phyloP scores from a whole-genome alignment of 495 filamentous ascomycete genomes.

The Aspergillus kassunensis region DNA sequence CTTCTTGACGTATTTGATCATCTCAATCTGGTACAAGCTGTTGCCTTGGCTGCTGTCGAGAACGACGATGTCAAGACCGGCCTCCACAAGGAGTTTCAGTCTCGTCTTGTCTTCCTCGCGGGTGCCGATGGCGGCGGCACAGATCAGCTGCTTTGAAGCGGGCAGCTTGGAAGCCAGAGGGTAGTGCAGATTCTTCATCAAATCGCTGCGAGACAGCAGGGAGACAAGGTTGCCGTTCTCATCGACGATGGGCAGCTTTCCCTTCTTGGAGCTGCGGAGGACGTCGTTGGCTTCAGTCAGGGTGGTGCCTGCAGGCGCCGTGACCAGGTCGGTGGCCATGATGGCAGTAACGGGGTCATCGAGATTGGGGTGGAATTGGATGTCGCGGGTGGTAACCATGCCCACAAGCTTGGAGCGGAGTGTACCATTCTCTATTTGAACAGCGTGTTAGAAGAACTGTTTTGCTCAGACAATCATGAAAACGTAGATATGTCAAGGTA shows the following conservation, averaged over 20 bases:
- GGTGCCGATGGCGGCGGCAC: slow-evolving; percentile 91
- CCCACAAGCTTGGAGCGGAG: slow-evolving; percentile 92
- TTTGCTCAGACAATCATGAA: slow-evolving; percentile 22
- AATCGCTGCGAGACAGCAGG: slow-evolving; percentile 91
- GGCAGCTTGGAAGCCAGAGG: slow-evolving; percentile 95
- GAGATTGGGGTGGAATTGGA: slow-evolving; percentile 79
- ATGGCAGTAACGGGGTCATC: slow-evolving; percentile 75
- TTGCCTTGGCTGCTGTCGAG: slow-evolving; percentile 96
- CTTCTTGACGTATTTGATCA: slow-evolving; percentile 93
- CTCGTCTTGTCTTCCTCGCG: slow-evolving; percentile 85
- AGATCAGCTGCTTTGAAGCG: slow-evolving; percentile 95
- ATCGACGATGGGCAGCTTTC: slow-evolving; percentile 97
- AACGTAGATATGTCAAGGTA: slow-evolving; percentile 5
- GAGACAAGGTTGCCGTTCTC: slow-evolving; percentile 80
- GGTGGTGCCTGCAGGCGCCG: slow-evolving; percentile 78
- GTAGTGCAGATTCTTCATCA: slow-evolving; percentile 99
- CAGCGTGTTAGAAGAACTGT: slow-evolving; percentile 20
- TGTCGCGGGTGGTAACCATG: slow-evolving; percentile 96
- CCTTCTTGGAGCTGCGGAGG: slow-evolving; percentile 94
- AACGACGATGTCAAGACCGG: slow-evolving; percentile 91
- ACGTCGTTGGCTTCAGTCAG: slow-evolving; percentile 88
- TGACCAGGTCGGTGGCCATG: slow-evolving; percentile 95
- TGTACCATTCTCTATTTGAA: slow-evolving; percentile 72
- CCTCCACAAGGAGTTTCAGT: slow-evolving; percentile 84
- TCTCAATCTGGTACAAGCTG: slow-evolving; percentile 93